Evolutionary conservation across 805 yeast genomes (phyloP).

Genomic region (Ogataea zsoltii): DNA sequence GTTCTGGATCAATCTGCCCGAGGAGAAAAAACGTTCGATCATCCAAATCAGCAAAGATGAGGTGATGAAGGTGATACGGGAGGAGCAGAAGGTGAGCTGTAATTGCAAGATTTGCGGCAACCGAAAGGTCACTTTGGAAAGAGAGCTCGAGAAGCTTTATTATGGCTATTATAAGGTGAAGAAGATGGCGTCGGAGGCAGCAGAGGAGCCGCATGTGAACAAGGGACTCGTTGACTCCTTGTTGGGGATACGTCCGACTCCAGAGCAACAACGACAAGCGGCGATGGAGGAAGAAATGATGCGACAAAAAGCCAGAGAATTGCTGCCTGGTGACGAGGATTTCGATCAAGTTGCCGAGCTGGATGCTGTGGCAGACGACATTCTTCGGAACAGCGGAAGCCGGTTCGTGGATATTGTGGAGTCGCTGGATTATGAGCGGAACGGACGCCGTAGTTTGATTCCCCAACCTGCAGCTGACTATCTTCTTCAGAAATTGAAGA

Average conservation of each 20-base stretch:
- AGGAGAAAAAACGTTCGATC: conserved; percentile 60
- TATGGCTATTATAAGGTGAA: conserved; percentile 59
- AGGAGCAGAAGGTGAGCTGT: conserved; percentile 59
- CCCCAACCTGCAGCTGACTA: conserved; percentile 26
- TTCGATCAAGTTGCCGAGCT: conserved; percentile 10
- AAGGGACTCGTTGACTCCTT: conserved; percentile 27
- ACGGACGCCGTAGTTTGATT: conserved; percentile 31
- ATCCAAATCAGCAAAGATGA: conserved; percentile 69
- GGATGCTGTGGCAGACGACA: conserved; percentile 69
- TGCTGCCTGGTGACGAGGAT: background rate
- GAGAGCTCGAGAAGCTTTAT: conserved; percentile 73
- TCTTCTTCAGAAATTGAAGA: conserved; percentile 28
- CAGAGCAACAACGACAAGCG: conserved; percentile 8
- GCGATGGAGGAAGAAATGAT: background rate
- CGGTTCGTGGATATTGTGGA: conserved; percentile 81
- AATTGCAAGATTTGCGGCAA: conserved; percentile 79
- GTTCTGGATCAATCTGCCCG: conserved; percentile 67
- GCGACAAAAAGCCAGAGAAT: background rate
- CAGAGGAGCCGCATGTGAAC: conserved; percentile 39
- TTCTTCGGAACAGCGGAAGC: conserved; percentile 75
- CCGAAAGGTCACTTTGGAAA: conserved; percentile 68
- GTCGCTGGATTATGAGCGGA: conserved; percentile 58
- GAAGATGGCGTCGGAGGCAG: conserved; percentile 34
- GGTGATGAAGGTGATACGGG: conserved; percentile 62
- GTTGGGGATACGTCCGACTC: conserved; percentile 23